Evolutionary conservation across 176 grass and related monocot genomes (phyloP), one percentile per base, ranked within the genome.

Genomic region (Aegilops umbellulata): DNA sequence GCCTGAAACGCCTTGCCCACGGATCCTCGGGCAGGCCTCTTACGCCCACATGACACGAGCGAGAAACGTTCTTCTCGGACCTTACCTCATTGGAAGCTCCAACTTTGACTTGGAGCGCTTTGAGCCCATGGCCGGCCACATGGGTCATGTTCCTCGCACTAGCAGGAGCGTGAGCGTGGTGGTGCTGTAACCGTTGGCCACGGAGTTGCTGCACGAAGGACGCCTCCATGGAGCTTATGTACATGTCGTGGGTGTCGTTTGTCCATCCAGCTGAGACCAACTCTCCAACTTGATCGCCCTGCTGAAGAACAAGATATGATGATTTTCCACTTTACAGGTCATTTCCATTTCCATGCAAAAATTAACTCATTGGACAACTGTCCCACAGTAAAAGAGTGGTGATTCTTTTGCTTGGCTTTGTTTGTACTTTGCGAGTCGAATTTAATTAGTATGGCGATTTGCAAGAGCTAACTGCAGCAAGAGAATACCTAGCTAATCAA

Each of bases 161-260:
- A 23, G 49, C 75, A 30, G 32, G 23, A 17, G n/a, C 71, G 46
- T 49, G 46, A 14, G 12, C 14, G 46, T 49, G 46, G 4, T 80
- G 58, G 15, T 65, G 63, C 11, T 46, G 44, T 30, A 35, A 44
- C 44, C 36, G 34, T 51, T 29, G 66, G 29, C 83, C 78, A 51
- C 82, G 83, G 25, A 94, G 77, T 72, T 72, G 69, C 36, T 42
- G 69, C 69, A 72, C 24, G 22, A 72, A 94, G 26, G 92, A 92
- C n/a, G 80, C 86, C 77, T 94, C 92, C 90, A 94, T 89, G 78
- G 90, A 94, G 83, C 80, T 94, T 46, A 94, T 90, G 70, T 92
- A 94, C 39, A 86, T 22, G 80, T 73, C 76, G 77, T 92, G 90
- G 34, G 69, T 87, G 71, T 94, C 87, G 32, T 94, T 83, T 82